Percentiles rank a stretch among this genome's conserved stretches.
phyloP scores from a whole-genome alignment of 2,329 filamentous ascomycete species.

The Ophiostoma tasmaniense region DNA sequence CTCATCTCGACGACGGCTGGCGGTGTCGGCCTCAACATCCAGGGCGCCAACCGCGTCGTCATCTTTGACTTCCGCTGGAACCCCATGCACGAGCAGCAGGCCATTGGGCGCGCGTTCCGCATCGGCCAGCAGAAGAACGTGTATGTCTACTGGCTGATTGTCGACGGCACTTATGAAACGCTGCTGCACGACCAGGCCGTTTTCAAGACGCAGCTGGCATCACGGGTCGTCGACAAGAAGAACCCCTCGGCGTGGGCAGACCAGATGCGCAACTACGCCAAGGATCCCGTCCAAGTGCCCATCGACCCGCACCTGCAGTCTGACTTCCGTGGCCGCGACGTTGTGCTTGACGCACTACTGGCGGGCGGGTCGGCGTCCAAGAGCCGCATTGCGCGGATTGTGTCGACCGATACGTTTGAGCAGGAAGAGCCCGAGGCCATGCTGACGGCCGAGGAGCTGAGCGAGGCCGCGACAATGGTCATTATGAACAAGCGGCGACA shows the following conservation, averaged over 20 bases:
- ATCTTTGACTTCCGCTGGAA: conserved; percentile 81
- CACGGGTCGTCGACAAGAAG: conserved; percentile 75
- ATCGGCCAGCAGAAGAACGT: conserved; percentile 74
- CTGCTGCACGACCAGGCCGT: conserved; percentile 63
- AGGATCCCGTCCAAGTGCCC: conserved; percentile 43
- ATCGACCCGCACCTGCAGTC: conserved; percentile 41
- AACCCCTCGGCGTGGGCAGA: conserved; percentile 61
- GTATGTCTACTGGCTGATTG: conserved; percentile 73
- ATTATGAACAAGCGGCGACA: conserved; percentile 12
- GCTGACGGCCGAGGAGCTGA: conserved; percentile 53
- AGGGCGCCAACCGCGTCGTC: conserved; percentile 74
- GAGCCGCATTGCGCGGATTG: conserved; percentile 45
- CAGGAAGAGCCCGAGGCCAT: conserved; percentile 53
- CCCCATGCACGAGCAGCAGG: conserved; percentile 75
- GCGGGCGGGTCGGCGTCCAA: conserved; percentile 27
- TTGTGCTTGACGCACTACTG: conserved; percentile 45
- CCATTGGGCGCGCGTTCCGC: conserved; percentile 76
- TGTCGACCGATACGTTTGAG: conserved; percentile 64
- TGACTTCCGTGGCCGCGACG: conserved; percentile 53
- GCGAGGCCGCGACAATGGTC: conserved; percentile 41
- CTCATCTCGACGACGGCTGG: conserved; percentile 79
- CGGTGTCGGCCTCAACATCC: conserved; percentile 75
- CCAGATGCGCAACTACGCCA: conserved; percentile 50
- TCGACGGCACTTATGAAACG: conserved; percentile 72
- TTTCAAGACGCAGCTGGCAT: conserved; percentile 75